Evolutionary conservation across 148 eudicot species (phyloP).

Genomic region (Cornus suecica): DNA sequence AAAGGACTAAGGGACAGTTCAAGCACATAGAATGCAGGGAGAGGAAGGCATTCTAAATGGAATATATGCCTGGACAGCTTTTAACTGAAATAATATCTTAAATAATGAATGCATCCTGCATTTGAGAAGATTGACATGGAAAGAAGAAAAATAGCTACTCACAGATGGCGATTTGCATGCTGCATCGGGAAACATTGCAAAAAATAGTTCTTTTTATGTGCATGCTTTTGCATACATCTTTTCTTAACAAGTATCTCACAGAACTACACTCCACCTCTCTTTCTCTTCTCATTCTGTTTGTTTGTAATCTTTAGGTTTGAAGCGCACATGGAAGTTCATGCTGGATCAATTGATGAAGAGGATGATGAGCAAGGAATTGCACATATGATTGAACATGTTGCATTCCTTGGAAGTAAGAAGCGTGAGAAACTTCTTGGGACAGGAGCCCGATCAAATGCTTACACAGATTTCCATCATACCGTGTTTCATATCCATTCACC

Average conservation of each 20-base stretch:
- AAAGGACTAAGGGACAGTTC: no score
- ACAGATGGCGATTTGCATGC: not conserved
- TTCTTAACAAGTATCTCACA: not conserved
- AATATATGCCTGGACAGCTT: no score
- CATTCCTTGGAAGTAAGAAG: constrained; percentile 99
- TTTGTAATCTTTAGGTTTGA: constrained; percentile 61
- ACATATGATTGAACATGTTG: constrained; percentile 99
- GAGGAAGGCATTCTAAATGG: no score
- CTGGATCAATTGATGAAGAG: constrained; percentile 96
- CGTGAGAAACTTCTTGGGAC: constrained; percentile 96
- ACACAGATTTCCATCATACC: constrained; percentile 98
- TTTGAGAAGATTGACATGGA: not conserved
- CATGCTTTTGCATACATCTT: not conserved
- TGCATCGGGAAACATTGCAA: not conserved
- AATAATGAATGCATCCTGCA: not conserved
- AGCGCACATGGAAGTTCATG: constrained; percentile 99
- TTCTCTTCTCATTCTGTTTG: not conserved
- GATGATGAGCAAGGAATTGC: constrained; percentile 99
- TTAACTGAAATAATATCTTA: no score
- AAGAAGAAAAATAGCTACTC: not conserved
- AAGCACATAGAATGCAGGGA: no score
- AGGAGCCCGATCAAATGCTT: constrained; percentile 98
- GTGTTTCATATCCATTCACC: constrained; percentile 99
- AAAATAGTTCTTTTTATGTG: not conserved
- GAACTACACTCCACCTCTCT: no score